Percentiles rank a stretch among this genome's conserved stretches.
Evolutionary conservation across 2,329 filamentous ascomycete genomes (phyloP).

Genomic region (Thelonectria olida): DNA sequence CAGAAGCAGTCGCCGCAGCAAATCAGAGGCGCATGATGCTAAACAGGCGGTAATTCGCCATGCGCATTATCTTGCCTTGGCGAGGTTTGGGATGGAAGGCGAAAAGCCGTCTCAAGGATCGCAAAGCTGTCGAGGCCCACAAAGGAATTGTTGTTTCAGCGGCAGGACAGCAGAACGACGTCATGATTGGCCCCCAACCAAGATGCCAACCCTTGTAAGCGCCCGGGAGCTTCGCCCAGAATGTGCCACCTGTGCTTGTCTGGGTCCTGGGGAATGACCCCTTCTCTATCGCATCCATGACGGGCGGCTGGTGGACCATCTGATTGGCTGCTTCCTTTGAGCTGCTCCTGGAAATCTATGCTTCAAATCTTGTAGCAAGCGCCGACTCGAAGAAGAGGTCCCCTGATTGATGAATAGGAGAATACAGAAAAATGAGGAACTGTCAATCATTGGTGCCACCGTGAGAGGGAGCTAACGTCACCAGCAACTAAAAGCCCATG

Average conservation of each 20-base stretch:
- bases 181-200: conserved; percentile 34
- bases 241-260: conserved; percentile 14
- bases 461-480: background rate
- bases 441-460: background rate
- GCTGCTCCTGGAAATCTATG: background rate
- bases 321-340: conserved; percentile 3
- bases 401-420: background rate
- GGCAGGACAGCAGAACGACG: conserved; percentile 10
- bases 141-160: conserved; percentile 16
- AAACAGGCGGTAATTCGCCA: background rate
- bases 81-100: background rate
- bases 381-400: conserved; percentile 14
- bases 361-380: conserved; percentile 15
- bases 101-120: no score
- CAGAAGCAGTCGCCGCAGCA: background rate
- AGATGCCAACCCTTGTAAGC: conserved; percentile 36
- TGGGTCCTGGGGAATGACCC: conserved; percentile 18
- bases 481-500: no score
- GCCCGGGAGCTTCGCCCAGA: conserved; percentile 34
- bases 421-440: conserved; percentile 5
- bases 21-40: background rate
- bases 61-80: conserved; percentile 10
- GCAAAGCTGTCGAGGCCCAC: no score
- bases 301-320: conserved; percentile 7
- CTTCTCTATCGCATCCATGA: conserved; percentile 4